Evolutionary conservation across 805 yeast species (phyloP), one percentile per base, ranked within the genome.

Genomic region (Peterozyma toletana): DNA sequence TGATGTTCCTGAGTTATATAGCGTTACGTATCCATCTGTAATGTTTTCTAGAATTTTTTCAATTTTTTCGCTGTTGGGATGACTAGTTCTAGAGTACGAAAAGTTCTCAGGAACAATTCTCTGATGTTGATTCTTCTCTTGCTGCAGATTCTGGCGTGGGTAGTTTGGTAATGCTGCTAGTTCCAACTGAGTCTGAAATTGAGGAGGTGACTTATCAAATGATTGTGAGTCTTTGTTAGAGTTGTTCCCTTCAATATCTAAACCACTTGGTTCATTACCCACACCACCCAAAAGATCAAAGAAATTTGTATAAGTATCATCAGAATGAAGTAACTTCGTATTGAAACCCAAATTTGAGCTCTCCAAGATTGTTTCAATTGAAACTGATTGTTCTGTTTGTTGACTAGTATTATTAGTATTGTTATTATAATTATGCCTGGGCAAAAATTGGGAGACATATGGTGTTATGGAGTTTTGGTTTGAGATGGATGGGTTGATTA

Each of bases 1-100:
- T 27, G 73, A 62, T 6, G 77, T 61, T 1, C 81, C 80, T 1
- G 78, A 71, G 38, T 67, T 67, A 47, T 76, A 76, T 2, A 70
- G 63, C 0, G 74, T 69, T 0, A 70, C 76, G 50, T 68, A 55
- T 2, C 73, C 71, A 31, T 68, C 68, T 1, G 75, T 66, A 37
- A 75, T 64, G 33, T 65, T 63, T 37, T 64, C 68, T 15, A 76
- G 53, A n/a, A 68, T 67, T 42, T 60, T 63, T 51, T 76, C 80
- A 15, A 70, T 72, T 35, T 67, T 61, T 43, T 64, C 70, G 13
- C 76, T 64, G 49, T 70, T 74, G 3, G 77, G 77, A 50, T 74
- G 77, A 11, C 66, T 56, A 5, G 64, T 51, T 42, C 75, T 63
- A 0, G 77, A 66, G 48, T 73, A 68, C 3, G 62, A 52, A 42